phyloP scores from a whole-genome alignment of 2,329 filamentous ascomycete genomes.

The Ceratocystiopsis sp. region DNA sequence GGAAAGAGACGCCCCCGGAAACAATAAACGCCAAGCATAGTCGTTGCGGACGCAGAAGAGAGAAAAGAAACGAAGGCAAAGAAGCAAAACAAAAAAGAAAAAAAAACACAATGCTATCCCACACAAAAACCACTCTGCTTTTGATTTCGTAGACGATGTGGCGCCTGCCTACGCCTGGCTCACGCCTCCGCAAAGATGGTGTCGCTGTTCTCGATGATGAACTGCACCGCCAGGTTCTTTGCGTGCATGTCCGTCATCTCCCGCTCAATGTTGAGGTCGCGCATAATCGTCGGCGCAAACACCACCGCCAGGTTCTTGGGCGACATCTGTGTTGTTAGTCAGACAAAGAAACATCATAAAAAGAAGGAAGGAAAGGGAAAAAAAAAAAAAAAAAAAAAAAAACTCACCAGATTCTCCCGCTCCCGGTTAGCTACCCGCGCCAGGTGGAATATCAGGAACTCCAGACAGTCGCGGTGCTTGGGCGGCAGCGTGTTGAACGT shows the following conservation, averaged over 20 bases:
- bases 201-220: conserved; percentile 78
- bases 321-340: conserved; percentile 52
- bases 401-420: conserved; percentile 64
- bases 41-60: background rate
- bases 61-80: background rate
- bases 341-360: background rate
- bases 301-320: conserved; percentile 92
- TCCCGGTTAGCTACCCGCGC: conserved; percentile 70
- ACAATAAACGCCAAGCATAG: too few species aligned
- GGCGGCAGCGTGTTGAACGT: conserved; percentile 66
- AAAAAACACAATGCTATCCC: background rate
- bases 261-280: conserved; percentile 71
- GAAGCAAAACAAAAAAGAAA: background rate
- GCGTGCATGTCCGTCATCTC: conserved; percentile 94
- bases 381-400: background rate
- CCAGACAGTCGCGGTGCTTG: conserved; percentile 73
- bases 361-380: background rate
- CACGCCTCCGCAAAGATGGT: conserved; percentile 49
- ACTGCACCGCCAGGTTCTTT: conserved; percentile 85
- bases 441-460: conserved; percentile 89
- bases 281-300: conserved; percentile 95
- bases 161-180: background rate
- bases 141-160: background rate
- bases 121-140: background rate
- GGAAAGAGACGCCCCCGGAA: background rate